Evolutionary conservation across 2,329 filamentous ascomycete genomes (phyloP).

Genomic region (Torrubiellomyces zombiae): DNA sequence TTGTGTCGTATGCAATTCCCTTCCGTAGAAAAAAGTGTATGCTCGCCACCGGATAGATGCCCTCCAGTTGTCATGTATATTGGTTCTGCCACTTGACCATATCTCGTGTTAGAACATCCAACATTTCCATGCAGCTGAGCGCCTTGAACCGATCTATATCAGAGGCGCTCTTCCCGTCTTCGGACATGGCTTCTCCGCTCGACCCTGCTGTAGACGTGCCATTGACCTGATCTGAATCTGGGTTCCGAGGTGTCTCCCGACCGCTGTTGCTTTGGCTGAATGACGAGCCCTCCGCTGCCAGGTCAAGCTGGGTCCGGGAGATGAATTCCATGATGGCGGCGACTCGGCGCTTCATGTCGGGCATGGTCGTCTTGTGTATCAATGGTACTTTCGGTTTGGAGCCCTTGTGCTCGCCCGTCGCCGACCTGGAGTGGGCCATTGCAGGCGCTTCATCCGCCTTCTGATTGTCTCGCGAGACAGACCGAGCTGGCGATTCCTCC

Average conservation of each 20-base stretch:
- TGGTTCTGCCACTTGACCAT: slow-evolving; percentile 75
- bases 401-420: slow-evolving; percentile 30
- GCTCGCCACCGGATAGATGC: no score
- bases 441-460: slow-evolving; percentile 18
- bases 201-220: slow-evolving; percentile 13
- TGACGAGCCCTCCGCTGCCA: slow-evolving; percentile 50
- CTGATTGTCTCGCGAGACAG: slow-evolving; percentile 32
- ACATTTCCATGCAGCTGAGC: slow-evolving; percentile 72
- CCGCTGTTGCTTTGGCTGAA: slow-evolving; percentile 21
- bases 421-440: slow-evolving; percentile 17
- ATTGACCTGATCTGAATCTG: slow-evolving; percentile 18
- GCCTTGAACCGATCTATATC: slow-evolving; percentile 48
- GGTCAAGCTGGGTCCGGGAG: slow-evolving; percentile 70
- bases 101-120: slow-evolving; percentile 68
- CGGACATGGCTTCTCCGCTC: slow-evolving; percentile 9
- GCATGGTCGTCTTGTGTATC: slow-evolving; percentile 62
- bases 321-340: slow-evolving; percentile 81
- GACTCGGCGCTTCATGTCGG: slow-evolving; percentile 74
- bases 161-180: slow-evolving; percentile 8
- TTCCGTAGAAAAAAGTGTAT: no score
- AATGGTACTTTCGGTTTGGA: slow-evolving; percentile 33
- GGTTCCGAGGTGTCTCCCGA: slow-evolving; percentile 19
- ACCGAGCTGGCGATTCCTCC: slow-evolving; percentile 39
- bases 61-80: slow-evolving; percentile 32
- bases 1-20: no score